Evolutionary conservation across 2,329 filamentous ascomycete species (phyloP).

Genomic region (Neocatenulostroma microsporum): DNA sequence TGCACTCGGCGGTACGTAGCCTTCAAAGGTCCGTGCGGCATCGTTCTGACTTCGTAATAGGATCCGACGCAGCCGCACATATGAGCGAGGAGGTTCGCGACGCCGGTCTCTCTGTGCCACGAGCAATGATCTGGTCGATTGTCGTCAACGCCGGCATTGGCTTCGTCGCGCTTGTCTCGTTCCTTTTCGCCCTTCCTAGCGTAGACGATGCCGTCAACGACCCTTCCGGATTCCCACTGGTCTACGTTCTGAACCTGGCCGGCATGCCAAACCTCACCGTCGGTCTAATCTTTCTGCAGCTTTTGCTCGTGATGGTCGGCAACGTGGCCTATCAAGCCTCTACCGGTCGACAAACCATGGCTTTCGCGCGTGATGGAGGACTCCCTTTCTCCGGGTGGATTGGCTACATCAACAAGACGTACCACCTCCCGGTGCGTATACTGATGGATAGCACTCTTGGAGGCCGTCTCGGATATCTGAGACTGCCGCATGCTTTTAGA

Average conservation of each 20-base stretch:
- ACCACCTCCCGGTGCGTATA: constrained; percentile 22
- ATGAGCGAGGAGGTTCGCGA: constrained; percentile 26
- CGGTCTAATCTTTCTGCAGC: constrained; percentile 2
- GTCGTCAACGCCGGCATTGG: constrained; percentile 30
- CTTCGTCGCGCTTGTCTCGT: constrained; percentile 23
- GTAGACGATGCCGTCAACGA: constrained; percentile 5
- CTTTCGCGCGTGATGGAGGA: constrained; percentile 12
- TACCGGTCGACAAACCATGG: constrained; percentile 5
- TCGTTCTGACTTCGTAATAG: neutral
- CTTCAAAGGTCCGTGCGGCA: neutral
- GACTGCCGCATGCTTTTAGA: too few relatives aligned
- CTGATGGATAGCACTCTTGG: too few relatives aligned
- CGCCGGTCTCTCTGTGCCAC: constrained; percentile 23
- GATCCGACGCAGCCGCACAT: constrained; percentile 11
- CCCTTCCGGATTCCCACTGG: constrained; percentile 3
- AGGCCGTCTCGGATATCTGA: too few relatives aligned
- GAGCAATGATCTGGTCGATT: constrained; percentile 22
- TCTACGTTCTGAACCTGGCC: constrained; percentile 6
- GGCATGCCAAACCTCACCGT: constrained; percentile 2
- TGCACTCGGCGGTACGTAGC: constrained; percentile 17
- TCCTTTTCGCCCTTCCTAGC: constrained; percentile 18
- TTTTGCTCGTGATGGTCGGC: constrained; percentile 1
- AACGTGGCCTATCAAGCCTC: constrained; percentile 3
- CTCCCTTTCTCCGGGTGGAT: constrained; percentile 32
- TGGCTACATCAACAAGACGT: constrained; percentile 16